Base-by-base conservation (phyloP, 2,329 filamentous ascomycete species). In the Penicillium sp. region DNA sequence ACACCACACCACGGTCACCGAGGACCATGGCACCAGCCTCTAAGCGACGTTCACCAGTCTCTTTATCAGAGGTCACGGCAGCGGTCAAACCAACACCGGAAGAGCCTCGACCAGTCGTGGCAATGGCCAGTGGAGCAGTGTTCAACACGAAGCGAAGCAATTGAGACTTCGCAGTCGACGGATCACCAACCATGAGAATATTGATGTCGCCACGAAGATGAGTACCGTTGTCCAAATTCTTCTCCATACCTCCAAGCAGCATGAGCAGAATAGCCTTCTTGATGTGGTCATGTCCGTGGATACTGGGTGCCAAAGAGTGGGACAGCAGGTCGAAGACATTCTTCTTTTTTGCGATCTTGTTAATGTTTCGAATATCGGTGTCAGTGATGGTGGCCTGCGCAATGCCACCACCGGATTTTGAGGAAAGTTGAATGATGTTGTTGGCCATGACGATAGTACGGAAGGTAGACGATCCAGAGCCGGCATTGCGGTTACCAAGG, bases 11-110 rank as follows among this genome's bases (percentile, higher is more conserved):
- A 53, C 93, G 86, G 68, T 98, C 93, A 54, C 84, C 93, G 63
- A 98, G 87, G 50, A 98, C 93, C 93, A 98, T 98, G 55, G 93
- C 93, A 79, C 93, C 93, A 13, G 93, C 93, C 71, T 98, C 93
- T 1, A 98, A 79, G 56, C 93, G 82, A 56, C 93, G 82, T 67
- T 98, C 93, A 48, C 93, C 93, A 1, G 93, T 98, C 69, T 98
- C 93, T 67, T 97, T 97, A 69, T 98, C 93, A 0, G 87, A 85
- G 0, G 93, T 97, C 20, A 98, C 93, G 23, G 93, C 93, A 22
- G 93, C 93, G 23, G 93, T 98, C 47, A 98, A 76, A 89, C 93
- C 93, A 43, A 98, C 93, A 55, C 93, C 93, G 3, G 93, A 98
- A 8, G 93, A 98, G 20, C 93, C 90, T 61, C 93, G 86, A 70